Conservation (phyloP, 163 green algal species). For the Chlamydomonas reinhardtii region DNA sequence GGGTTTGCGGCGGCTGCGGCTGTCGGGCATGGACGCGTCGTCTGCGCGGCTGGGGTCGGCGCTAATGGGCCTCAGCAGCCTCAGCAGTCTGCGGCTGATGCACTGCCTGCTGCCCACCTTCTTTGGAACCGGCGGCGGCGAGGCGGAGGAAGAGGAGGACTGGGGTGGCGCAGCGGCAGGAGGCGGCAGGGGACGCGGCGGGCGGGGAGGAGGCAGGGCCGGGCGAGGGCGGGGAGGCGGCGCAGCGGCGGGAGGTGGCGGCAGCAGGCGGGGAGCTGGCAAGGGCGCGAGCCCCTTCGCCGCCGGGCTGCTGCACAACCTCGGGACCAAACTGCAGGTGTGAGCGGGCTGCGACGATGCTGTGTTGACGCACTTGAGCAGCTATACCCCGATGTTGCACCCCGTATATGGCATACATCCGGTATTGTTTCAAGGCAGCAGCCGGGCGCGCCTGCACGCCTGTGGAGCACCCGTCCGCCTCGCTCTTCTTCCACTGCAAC, state of each 20-base stretch:
- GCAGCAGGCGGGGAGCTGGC: too few relatives aligned
- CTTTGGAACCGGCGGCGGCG: not conserved
- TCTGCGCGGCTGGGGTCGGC: slow-evolving; percentile 16
- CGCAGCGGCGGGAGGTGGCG: not conserved
- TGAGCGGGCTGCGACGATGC: not conserved
- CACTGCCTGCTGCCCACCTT: slow-evolving; percentile 40
- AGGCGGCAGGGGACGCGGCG: not conserved
- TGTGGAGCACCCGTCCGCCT: too few relatives aligned
- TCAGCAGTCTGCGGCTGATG: slow-evolving; percentile 28
- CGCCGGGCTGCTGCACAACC: not conserved
- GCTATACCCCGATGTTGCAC: too few relatives aligned
- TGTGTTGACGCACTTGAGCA: too few relatives aligned
- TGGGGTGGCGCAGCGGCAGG: too few relatives aligned
- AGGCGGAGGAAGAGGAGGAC: too few relatives aligned
- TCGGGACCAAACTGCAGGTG: slow-evolving; percentile 32
- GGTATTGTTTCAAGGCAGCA: too few relatives aligned
- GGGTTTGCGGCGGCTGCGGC: slow-evolving; percentile 13
- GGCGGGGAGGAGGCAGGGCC: not conserved
- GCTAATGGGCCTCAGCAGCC: slow-evolving; percentile 12
- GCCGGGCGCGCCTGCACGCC: too few relatives aligned
- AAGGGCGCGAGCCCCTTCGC: not conserved
- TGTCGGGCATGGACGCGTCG: slow-evolving; percentile 14
- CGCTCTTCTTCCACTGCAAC: too few relatives aligned
- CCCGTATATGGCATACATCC: too few relatives aligned
- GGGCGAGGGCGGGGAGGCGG: not conserved